Percentiles rank a stretch among this genome's conserved stretches.
These are phyloP conservation scores for Zopfia rhizophila DNA, from an alignment of 2,329 filamentous ascomycete genomes.

Conservation along the genomic window DNA sequence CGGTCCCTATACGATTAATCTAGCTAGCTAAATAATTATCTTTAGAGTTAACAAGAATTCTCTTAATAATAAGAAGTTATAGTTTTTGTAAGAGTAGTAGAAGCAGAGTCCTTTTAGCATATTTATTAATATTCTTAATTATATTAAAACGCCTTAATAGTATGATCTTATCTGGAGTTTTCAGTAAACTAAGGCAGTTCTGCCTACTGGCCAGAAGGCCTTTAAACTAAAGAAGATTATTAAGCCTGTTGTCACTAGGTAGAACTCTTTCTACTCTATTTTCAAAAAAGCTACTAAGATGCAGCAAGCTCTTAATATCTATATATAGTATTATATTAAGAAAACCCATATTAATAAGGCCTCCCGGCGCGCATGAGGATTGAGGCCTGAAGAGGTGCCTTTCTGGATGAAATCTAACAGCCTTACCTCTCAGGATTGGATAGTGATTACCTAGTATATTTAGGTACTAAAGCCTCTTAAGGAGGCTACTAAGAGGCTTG, in stretches of 20 bases:
- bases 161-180: too few relatives aligned
- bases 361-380: background rate
- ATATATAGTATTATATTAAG: slow-evolving; percentile 1
- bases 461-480: too few relatives aligned
- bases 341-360: slow-evolving; percentile 1
- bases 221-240: too few relatives aligned
- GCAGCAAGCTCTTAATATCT: too few relatives aligned
- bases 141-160: too few relatives aligned
- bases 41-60: slow-evolving; percentile 1
- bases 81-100: background rate
- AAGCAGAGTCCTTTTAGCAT: background rate
- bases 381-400: too few relatives aligned
- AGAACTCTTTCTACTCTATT: background rate
- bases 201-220: background rate
- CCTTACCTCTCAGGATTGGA: slow-evolving; percentile 1
- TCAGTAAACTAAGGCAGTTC: background rate
- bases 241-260: background rate
- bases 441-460: background rate
- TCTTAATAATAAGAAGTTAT: background rate
- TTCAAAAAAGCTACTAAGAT: slow-evolving; percentile 1
- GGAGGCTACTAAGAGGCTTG: slow-evolving; percentile 1
- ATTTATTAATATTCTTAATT: too few relatives aligned
- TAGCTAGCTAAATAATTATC: background rate
- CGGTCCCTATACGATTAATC: slow-evolving; percentile 1
- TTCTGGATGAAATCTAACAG: too few relatives aligned